phyloP scores from a whole-genome alignment of 208 protist species.

The Leishmania aethiopica region DNA sequence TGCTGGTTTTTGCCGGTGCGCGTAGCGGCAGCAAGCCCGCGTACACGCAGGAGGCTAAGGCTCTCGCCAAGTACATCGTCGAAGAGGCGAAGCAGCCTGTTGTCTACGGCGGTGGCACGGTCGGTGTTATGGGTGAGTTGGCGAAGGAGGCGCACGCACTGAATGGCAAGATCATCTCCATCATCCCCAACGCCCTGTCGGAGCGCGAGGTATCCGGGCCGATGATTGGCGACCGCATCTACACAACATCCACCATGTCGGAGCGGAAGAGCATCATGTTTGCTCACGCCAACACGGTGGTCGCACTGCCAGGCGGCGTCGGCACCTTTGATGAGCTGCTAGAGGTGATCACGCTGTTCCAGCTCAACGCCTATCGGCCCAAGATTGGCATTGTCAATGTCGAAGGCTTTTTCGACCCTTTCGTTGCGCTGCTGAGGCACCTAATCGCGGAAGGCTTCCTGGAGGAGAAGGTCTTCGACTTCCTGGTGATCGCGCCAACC shows the following conservation, averaged over 20 bases:
- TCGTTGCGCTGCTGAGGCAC: conserved; percentile 57
- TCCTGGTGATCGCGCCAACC: conserved; percentile 50
- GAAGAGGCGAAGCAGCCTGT: conserved; percentile 37
- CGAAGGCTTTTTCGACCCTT: conserved; percentile 72
- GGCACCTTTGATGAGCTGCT: conserved; percentile 89
- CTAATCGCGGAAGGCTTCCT: conserved; percentile 72
- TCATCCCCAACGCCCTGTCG: conserved; percentile 62
- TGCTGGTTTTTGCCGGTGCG: conserved; percentile 76
- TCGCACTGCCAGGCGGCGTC: conserved; percentile 77
- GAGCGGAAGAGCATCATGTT: conserved; percentile 91
- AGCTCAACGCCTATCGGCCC: conserved; percentile 72
- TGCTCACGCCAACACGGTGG: conserved; percentile 56
- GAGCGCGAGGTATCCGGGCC: conserved; percentile 61
- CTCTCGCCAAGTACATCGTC: conserved; percentile 56
- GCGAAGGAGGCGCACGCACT: conserved; percentile 37
- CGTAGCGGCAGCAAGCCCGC: conserved; percentile 41
- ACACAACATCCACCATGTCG: conserved; percentile 74
- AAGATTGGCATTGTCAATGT: conserved; percentile 81
- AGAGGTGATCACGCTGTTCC: conserved; percentile 82
- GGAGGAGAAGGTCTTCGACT: conserved; percentile 36
- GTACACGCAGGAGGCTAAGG: conserved; percentile 51
- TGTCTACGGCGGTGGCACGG: conserved; percentile 81
- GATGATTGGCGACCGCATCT: conserved; percentile 60
- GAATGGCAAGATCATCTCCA: conserved; percentile 50
- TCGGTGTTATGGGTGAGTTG: conserved; percentile 80